Evolutionary conservation across 148 eudicot genomes (phyloP), one percentile per base, ranked within the genome.

Genomic region (Dianthus caryophyllus): DNA sequence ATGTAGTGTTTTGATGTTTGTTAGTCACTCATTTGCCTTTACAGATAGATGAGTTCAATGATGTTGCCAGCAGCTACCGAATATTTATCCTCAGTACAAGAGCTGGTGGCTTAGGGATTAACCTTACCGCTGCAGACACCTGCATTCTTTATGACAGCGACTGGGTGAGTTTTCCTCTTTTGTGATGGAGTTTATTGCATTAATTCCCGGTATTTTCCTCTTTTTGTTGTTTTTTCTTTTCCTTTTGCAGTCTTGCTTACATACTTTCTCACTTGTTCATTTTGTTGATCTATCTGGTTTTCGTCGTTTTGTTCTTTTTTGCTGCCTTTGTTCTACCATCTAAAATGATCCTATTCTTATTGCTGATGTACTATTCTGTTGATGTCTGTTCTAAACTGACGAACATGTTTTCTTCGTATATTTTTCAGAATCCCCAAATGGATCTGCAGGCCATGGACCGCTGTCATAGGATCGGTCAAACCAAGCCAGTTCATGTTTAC

Each of bases 401-500:
- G 30, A 51, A 2, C 61, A n/a, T n/a, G n/a, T n/a, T n/a, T n/a
- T n/a, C n/a, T n/a, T n/a, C n/a, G n/a, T n/a, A n/a, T n/a, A n/a
- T n/a, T 36, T 74, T 12, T 20, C n/a, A 95, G 99, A 95, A 95
- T 73, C 99, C 99, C 50, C 99, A 95, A 82, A 84, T 88, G 94
- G 99, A 95, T 76, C 72, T 95, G 73, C 99, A 95, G 81, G 99
- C 99, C 9, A 90, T 95, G 99, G 99, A 95, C 74, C 86, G 99
- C 20, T 95, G 99, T 74, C 99, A 95, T 73, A 88, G 99, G 77
- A 95, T 95, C 48, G 99, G 99, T 66, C 99, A 95, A 75, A 95
- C 97, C 47, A 90, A 90, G 78, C 99, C 99, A 61, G 99, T 95
- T 72, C 99, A 95, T 82, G 99, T 95, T 75, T 95, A 95, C 75